phyloP scores from a whole-genome alignment of 495 filamentous ascomycete genomes.

The Trichoderma gamsii region DNA sequence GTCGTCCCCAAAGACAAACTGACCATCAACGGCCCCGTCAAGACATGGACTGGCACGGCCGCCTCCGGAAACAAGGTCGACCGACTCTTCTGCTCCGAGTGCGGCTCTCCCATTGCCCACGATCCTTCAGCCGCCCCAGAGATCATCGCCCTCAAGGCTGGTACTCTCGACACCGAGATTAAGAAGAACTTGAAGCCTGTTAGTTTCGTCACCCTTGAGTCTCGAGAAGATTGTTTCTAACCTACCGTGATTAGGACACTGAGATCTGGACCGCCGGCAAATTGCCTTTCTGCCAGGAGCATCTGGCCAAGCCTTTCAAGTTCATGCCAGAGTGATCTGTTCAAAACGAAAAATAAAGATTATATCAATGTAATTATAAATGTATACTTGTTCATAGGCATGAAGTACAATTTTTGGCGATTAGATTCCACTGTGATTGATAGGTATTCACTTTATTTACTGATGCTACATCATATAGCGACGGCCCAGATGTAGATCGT shows the following conservation, averaged over 20 bases:
- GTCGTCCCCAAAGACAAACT: constrained; percentile 59
- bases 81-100: constrained; percentile 63
- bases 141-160: constrained; percentile 65
- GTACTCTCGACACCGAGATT: constrained; percentile 53
- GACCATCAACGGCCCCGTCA: constrained; percentile 54
- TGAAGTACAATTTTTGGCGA: background rate
- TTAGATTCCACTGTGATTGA: background rate
- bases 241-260: constrained; percentile 40
- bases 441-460: background rate
- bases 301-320: constrained; percentile 53
- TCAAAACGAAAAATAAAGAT: background rate
- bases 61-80: constrained; percentile 53
- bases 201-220: constrained; percentile 20
- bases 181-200: constrained; percentile 65
- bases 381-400: background rate
- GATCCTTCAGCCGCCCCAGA: constrained; percentile 60
- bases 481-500: background rate
- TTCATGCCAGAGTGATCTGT: constrained; percentile 53
- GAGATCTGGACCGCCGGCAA: constrained; percentile 66
- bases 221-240: background rate
- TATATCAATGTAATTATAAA: background rate
- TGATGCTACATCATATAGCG: background rate
- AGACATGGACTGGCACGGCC: constrained; percentile 52
- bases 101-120: constrained; percentile 64
- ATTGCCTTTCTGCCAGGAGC: constrained; percentile 62